Evolutionary conservation across 306 rosid species (phyloP).

Genomic region (Leucaena leucocephala): DNA sequence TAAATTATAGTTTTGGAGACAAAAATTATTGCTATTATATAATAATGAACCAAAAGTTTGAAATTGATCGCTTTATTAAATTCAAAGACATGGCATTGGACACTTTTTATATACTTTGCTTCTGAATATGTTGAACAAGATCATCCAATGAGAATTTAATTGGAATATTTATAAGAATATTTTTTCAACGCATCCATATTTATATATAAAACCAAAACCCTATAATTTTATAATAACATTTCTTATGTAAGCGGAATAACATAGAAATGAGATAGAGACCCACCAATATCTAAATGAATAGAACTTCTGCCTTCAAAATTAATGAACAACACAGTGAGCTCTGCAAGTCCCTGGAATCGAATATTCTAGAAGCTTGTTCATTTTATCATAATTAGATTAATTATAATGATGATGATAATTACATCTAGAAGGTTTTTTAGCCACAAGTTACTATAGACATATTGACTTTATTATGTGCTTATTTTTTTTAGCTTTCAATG

Average conservation of each 20-base stretch:
- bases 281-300: background rate
- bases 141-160: constrained; percentile 7
- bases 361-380: background rate
- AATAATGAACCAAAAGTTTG: background rate
- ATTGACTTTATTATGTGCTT: too few relatives aligned
- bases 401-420: background rate
- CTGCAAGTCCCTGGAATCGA: background rate
- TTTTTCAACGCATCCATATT: background rate
- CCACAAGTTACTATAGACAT: too few relatives aligned
- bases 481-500: too few relatives aligned
- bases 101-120: constrained; percentile 4
- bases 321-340: background rate
- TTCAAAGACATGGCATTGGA: background rate
- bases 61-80: background rate
- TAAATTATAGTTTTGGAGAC: too few relatives aligned
- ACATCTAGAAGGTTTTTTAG: background rate
- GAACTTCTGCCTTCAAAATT: background rate
- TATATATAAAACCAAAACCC: background rate
- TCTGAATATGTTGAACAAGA: constrained; percentile 7
- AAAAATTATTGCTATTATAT: too few relatives aligned
- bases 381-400: background rate
- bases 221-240: background rate
- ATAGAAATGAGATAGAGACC: background rate
- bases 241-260: background rate
- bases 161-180: background rate